These are phyloP conservation scores for Lactarius hatsudake DNA, from an alignment of 768 basidiomycete species.

Conservation along the genomic window DNA sequence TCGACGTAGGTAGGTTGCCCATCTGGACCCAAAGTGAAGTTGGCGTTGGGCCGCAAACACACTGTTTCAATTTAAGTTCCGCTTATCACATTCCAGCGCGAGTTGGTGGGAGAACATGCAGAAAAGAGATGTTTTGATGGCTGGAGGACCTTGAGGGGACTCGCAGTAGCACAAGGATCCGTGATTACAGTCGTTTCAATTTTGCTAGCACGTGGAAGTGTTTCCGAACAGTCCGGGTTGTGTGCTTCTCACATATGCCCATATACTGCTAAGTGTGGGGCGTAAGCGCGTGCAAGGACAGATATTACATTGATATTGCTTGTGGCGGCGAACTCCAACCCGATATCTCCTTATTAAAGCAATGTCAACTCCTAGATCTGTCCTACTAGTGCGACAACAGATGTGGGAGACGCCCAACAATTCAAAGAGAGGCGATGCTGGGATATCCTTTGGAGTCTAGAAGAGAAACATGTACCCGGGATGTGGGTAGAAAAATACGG, in stretches of 20 bases:
- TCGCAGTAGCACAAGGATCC: neutral
- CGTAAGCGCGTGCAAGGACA: neutral
- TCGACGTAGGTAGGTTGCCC: neutral
- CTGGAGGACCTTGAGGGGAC: neutral
- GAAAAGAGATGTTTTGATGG: neutral
- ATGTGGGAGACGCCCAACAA: neutral
- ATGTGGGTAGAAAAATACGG: neutral
- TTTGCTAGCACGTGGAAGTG: conserved; percentile 19
- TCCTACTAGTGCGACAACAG: neutral
- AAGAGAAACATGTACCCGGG: neutral
- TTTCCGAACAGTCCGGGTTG: neutral
- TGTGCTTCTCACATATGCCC: conserved; percentile 5
- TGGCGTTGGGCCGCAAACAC: neutral
- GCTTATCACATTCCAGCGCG: neutral
- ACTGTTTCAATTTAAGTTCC: neutral
- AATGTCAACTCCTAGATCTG: conserved; percentile 4
- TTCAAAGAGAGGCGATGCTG: neutral
- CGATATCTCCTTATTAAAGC: conserved; percentile 10
- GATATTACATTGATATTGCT: conserved; percentile 4
- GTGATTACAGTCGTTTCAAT: neutral
- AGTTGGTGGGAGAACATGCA: neutral
- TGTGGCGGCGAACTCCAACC: neutral
- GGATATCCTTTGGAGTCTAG: neutral
- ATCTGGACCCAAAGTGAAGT: neutral
- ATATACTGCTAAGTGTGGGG: conserved; percentile 7